Base-by-base conservation (phyloP, 2,329 filamentous ascomycete genomes). In the Helminthosporium solani region DNA sequence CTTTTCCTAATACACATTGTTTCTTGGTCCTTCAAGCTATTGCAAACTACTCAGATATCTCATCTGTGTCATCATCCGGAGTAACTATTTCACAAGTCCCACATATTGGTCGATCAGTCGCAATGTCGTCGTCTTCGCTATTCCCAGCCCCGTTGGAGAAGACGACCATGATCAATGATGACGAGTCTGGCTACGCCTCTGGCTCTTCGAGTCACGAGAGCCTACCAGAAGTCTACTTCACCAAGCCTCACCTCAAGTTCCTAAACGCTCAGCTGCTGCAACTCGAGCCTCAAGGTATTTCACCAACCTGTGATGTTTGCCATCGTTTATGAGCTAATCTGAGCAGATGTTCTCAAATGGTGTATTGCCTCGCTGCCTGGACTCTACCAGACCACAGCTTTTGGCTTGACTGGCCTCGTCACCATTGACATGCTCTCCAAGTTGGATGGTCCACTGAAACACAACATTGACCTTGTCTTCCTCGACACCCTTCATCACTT, bases 211-310 rank as follows among this genome's bases (percentile, higher is more conserved):
- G 81, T 58, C 76, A 80, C 34, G 75, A 77, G 42, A 76, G 76
- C 55, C 78, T 92, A 16, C 87, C 91, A 12, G 82, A 88, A 50
- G 80, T 97, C 62, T 84, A 86, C 71, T 90, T 99, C 76, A 92
- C 89, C 56, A 87, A 87, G 70, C 82, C 86, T 53, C 92, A 99
- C 71, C 78, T 97, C 58, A 86, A 88, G 63, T 92, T 92, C 72
- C 80, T 99, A 70, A 99, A 99, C 78, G 75, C 84, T 54, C 90
- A 95, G 72, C 77, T 99, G 60, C 88, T 94, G 71, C 82, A 85
- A 66, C 87, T 97, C 71, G 84, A 91, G 67, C 89, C 94, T 51
- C 79, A 92, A 73, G 80, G 80, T 82, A 67, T 57, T 74, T 67
- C 40, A 19, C 31, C 38, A 39, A 45, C 38, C 49, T 43, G 16